phyloP scores from a whole-genome alignment of 1,284 basidiomycete genomes.

The Rhodotorula sp. region DNA sequence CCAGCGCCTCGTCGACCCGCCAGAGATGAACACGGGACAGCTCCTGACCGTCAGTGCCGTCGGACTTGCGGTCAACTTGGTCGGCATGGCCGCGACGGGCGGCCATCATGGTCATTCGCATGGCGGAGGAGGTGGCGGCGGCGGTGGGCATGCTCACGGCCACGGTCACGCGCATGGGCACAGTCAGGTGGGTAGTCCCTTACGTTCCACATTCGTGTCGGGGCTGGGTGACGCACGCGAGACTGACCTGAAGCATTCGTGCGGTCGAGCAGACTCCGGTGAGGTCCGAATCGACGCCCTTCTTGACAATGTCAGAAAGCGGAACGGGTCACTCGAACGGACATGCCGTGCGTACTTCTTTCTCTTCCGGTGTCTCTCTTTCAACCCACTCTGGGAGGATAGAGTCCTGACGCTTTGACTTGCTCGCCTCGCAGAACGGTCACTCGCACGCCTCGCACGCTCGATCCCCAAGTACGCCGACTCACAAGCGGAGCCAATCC shows the following conservation, averaged over 20 bases:
- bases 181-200: neutral
- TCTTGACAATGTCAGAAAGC: conserved; percentile 19
- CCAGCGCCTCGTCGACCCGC: conserved; percentile 91
- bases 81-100: conserved; percentile 99
- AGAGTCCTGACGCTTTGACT: neutral
- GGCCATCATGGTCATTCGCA: conserved; percentile 50
- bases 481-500: neutral
- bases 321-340: conserved; percentile 10
- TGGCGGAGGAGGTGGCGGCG: conserved; percentile 43
- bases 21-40: conserved; percentile 96
- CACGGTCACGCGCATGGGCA: conserved; percentile 25
- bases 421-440: conserved; percentile 4
- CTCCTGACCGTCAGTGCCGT: conserved; percentile 83
- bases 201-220: neutral
- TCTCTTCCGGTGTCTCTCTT: too few species aligned
- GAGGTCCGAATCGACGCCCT: conserved; percentile 22
- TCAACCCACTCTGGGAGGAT: too few species aligned
- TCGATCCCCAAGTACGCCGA: neutral
- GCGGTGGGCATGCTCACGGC: conserved; percentile 43
- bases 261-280: conserved; percentile 12
- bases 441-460: conserved; percentile 13
- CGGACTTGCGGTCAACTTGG: conserved; percentile 89
- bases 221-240: too few species aligned
- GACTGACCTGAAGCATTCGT: neutral
- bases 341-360: conserved; percentile 11